Evolutionary conservation across 139 green algal species (phyloP).

Genomic region (Chlamydomonas sphaeroides): DNA sequence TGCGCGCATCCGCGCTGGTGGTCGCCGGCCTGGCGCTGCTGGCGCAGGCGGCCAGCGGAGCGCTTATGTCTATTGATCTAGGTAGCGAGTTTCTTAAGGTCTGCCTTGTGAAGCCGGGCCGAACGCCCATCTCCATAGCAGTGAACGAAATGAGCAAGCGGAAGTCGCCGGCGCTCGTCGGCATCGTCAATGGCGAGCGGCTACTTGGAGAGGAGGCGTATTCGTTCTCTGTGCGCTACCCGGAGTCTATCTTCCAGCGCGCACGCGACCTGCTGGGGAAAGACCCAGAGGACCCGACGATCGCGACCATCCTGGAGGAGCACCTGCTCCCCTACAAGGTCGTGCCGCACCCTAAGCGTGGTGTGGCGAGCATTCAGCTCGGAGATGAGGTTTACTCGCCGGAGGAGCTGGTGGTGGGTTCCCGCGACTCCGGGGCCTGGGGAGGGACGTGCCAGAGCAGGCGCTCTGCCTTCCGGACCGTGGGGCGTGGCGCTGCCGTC

Average conservation of each 20-base stretch:
- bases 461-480: too few species aligned
- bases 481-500: too few species aligned
- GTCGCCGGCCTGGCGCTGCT: slow-evolving; percentile 5
- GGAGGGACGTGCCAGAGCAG: too few species aligned
- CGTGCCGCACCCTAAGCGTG: slow-evolving; percentile 64
- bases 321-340: slow-evolving; percentile 81
- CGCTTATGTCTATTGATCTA: slow-evolving; percentile 90
- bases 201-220: slow-evolving; percentile 93
- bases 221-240: slow-evolving; percentile 78
- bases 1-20: not conserved
- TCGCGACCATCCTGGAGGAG: slow-evolving; percentile 61
- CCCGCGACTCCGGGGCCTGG: too few species aligned
- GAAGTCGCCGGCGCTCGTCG: slow-evolving; percentile 91
- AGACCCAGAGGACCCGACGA: slow-evolving; percentile 50
- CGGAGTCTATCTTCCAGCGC: slow-evolving; percentile 77
- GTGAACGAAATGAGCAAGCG: slow-evolving; percentile 97
- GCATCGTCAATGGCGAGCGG: slow-evolving; percentile 85
- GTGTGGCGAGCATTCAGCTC: slow-evolving; percentile 60
- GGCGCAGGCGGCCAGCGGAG: slow-evolving; percentile 6
- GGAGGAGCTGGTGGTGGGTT: slow-evolving; percentile 90
- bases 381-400: slow-evolving; percentile 58
- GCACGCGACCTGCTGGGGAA: slow-evolving; percentile 87
- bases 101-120: slow-evolving; percentile 86
- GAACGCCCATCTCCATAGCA: slow-evolving; percentile 87
- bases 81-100: slow-evolving; percentile 95